Evolutionary conservation across 768 basidiomycete species (phyloP).

Genomic region (Amanita rubescens): DNA sequence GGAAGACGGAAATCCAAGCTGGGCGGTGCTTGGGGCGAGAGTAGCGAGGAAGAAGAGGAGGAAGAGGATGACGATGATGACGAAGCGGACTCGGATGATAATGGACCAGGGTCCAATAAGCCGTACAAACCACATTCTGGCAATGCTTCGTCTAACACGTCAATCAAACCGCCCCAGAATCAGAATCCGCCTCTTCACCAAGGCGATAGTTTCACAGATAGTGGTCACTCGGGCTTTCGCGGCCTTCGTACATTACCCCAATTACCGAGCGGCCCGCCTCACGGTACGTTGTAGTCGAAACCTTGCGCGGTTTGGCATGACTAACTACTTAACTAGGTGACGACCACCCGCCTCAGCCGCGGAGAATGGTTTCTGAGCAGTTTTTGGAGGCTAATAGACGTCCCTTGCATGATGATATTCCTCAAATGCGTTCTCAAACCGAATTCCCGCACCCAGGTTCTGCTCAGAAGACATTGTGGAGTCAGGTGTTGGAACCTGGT

Average conservation of each 20-base stretch:
- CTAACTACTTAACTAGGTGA: conserved; percentile 23
- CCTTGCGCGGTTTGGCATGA: conserved; percentile 23
- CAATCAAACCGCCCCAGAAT: conserved; percentile 21
- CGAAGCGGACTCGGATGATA: conserved; percentile 60
- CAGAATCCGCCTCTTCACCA: conserved; percentile 16
- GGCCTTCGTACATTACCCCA: conserved; percentile 62
- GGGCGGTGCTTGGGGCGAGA: conserved; percentile 59
- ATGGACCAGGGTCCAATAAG: conserved; percentile 23
- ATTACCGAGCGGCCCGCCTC: conserved; percentile 39
- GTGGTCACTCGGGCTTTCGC: conserved; percentile 40
- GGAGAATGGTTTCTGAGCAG: conserved; percentile 48
- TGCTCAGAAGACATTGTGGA: conserved; percentile 76
- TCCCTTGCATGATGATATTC: conserved; percentile 50
- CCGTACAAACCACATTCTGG: conserved; percentile 20
- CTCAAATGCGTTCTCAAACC: conserved; percentile 46
- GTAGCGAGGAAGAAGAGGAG: conserved; percentile 82
- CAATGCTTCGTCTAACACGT: conserved; percentile 17
- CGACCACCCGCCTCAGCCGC: conserved; percentile 32
- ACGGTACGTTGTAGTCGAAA: conserved; percentile 30
- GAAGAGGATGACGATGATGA: conserved; percentile 70
- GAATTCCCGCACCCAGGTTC: conserved; percentile 46
- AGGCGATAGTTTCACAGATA: conserved; percentile 20
- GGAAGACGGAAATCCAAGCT: conserved; percentile 54
- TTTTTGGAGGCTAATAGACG: conserved; percentile 43
- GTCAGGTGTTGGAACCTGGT: conserved; percentile 74